Percentiles rank a stretch among this genome's conserved stretches.
Evolutionary conservation across 306 rosid genomes (phyloP).

Genomic region (Trifolium dubium): DNA sequence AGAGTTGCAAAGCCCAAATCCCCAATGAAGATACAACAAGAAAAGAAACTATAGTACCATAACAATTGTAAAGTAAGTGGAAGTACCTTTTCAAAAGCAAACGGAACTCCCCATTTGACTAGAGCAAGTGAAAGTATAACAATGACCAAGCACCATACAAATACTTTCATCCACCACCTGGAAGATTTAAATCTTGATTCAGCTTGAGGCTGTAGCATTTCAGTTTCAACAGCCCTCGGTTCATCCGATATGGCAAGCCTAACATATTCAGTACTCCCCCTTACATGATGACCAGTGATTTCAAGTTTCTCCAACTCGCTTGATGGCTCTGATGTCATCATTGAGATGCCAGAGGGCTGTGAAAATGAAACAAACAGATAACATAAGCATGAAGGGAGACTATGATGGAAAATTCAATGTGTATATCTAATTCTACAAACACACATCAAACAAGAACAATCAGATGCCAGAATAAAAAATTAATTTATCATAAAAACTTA

Average conservation of each 20-base stretch:
- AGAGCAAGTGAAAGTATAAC: slow-evolving; percentile 49
- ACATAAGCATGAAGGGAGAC: slow-evolving; percentile 29
- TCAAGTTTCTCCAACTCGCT: slow-evolving; percentile 58
- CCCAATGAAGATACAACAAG: slow-evolving; percentile 26
- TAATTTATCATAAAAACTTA: neutral
- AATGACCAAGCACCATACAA: slow-evolving; percentile 56
- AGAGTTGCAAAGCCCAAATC: slow-evolving; percentile 19
- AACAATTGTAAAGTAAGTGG: slow-evolving; percentile 27
- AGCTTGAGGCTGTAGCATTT: slow-evolving; percentile 59
- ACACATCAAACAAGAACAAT: slow-evolving; percentile 18
- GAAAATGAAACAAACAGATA: slow-evolving; percentile 33
- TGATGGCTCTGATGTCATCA: slow-evolving; percentile 62
- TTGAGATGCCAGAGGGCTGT: slow-evolving; percentile 43
- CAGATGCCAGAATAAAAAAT: slow-evolving; percentile 28
- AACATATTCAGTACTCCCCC: slow-evolving; percentile 75
- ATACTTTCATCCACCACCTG: slow-evolving; percentile 78
- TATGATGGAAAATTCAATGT: slow-evolving; percentile 22
- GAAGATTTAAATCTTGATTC: slow-evolving; percentile 53
- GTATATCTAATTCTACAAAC: slow-evolving; percentile 17
- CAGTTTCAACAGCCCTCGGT: slow-evolving; percentile 55
- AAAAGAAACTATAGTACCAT: slow-evolving; percentile 23
- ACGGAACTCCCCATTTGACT: slow-evolving; percentile 85
- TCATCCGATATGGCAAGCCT: slow-evolving; percentile 85
- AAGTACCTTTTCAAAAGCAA: slow-evolving; percentile 83
- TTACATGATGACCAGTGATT: slow-evolving; percentile 54